Conservation (phyloP, 225 moss, liverwort and hornwort species). For the Bryum argenteum region DNA sequence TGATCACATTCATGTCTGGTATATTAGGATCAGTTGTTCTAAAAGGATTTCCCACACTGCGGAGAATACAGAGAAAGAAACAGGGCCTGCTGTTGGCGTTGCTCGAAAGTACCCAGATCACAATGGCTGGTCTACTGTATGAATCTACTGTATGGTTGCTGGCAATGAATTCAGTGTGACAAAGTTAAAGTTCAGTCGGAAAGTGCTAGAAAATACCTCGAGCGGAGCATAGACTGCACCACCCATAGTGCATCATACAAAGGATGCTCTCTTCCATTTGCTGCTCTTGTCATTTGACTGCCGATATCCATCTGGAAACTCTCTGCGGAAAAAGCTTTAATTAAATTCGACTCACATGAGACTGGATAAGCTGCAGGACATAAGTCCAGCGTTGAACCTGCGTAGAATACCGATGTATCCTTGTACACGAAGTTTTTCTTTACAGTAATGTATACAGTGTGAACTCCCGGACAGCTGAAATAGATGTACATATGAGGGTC, state of each 20-base stretch:
- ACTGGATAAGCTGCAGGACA: conserved; percentile 19
- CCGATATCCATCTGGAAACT: conserved; percentile 85
- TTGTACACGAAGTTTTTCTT: neutral
- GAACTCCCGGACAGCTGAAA: conserved; percentile 5
- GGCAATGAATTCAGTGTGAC: conserved; percentile 4
- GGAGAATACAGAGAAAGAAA: conserved; percentile 9
- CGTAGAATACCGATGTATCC: neutral
- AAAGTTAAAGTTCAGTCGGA: conserved; percentile 9
- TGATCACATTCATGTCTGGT: neutral
- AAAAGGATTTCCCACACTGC: neutral
- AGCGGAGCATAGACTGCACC: conserved; percentile 92
- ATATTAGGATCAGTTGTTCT: neutral
- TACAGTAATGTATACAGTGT: neutral
- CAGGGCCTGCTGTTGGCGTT: conserved; percentile 2
- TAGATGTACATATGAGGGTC: conserved; percentile 5
- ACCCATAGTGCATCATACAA: conserved; percentile 96
- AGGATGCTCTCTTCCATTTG: conserved; percentile 71
- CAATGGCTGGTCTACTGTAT: conserved; percentile 13
- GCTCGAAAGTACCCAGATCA: conserved; percentile 18
- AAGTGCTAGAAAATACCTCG: conserved; percentile 61
- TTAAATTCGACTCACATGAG: conserved; percentile 12
- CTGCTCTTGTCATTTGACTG: conserved; percentile 53
- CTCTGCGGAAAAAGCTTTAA: conserved; percentile 49
- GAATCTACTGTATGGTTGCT: conserved; percentile 18
- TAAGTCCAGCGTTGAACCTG: conserved; percentile 6